phyloP scores from a whole-genome alignment of 768 basidiomycete species.

The Hysterangium stoloniferum region DNA sequence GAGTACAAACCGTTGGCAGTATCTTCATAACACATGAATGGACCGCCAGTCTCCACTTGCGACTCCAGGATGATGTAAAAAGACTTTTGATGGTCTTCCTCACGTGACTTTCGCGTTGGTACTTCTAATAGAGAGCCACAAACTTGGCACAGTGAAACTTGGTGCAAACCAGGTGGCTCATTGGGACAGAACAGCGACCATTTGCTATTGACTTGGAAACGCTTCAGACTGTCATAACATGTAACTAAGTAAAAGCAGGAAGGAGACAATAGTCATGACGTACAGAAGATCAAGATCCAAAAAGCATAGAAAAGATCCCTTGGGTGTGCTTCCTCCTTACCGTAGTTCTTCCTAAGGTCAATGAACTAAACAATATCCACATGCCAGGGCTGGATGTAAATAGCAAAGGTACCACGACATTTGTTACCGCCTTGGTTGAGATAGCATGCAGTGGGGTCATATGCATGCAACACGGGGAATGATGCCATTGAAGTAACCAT shows the following conservation, averaged over 20 bases:
- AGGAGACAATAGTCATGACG: slow-evolving; percentile 22
- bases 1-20: slow-evolving; percentile 70
- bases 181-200: slow-evolving; percentile 99
- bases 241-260: slow-evolving; percentile 9
- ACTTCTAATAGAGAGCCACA: slow-evolving; percentile 74
- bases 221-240: slow-evolving; percentile 69
- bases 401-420: slow-evolving; percentile 95
- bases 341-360: slow-evolving; percentile 97
- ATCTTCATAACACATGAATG: slow-evolving; percentile 99
- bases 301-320: slow-evolving; percentile 97
- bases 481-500: slow-evolving; percentile 98
- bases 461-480: slow-evolving; percentile 97
- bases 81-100: slow-evolving; percentile 83
- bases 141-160: slow-evolving; percentile 89
- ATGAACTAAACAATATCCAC: slow-evolving; percentile 96
- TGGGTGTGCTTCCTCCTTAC: slow-evolving; percentile 94
- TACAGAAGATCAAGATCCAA: slow-evolving; percentile 98
- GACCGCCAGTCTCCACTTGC: slow-evolving; percentile 97
- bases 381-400: slow-evolving; percentile 99
- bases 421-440: slow-evolving; percentile 99
- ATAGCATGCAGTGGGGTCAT: slow-evolving; percentile 95
- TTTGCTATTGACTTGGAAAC: slow-evolving; percentile 79
- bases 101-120: slow-evolving; percentile 85
- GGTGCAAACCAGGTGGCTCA: slow-evolving; percentile 84
- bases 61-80: slow-evolving; percentile 97